Percentiles rank a stretch among this genome's conserved stretches.
Evolutionary conservation across 1,139 yeast species (phyloP).

Genomic region (Lodderomyces metapsilosis): DNA sequence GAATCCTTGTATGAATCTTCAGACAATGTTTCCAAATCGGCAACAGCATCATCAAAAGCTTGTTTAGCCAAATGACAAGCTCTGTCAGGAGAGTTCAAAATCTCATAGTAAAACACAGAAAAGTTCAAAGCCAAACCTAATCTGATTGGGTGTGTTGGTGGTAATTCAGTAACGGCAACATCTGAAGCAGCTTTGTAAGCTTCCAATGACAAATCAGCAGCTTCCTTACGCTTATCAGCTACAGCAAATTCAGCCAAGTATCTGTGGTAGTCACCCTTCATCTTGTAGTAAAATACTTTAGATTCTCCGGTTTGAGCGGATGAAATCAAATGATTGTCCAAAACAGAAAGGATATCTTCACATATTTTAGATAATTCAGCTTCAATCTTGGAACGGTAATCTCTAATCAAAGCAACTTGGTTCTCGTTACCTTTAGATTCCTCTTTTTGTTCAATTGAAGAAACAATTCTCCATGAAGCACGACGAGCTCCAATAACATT

Average conservation of each 20-base stretch:
- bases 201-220: slow-evolving; percentile 89
- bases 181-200: slow-evolving; percentile 95
- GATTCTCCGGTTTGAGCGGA: slow-evolving; percentile 96
- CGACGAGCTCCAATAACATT: slow-evolving; percentile 99
- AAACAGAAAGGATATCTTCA: slow-evolving; percentile 86
- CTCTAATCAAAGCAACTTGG: slow-evolving; percentile 88
- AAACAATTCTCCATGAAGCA: slow-evolving; percentile 98
- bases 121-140: slow-evolving; percentile 96
- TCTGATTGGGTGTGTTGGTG: slow-evolving; percentile 98
- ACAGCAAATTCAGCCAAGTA: slow-evolving; percentile 96
- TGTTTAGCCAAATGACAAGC: slow-evolving; percentile 98
- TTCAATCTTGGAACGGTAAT: slow-evolving; percentile 93
- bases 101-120: slow-evolving; percentile 97
- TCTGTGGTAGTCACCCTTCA: slow-evolving; percentile 99
- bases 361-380: slow-evolving; percentile 90
- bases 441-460: slow-evolving; percentile 97
- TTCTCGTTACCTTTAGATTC: slow-evolving; percentile 91
- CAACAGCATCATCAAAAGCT: slow-evolving; percentile 98
- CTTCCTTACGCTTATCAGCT: slow-evolving; percentile 87
- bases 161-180: slow-evolving; percentile 93
- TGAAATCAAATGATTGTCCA: slow-evolving; percentile 87
- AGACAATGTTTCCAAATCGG: slow-evolving; percentile 94
- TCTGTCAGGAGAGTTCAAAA: slow-evolving; percentile 95
- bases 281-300: slow-evolving; percentile 96
- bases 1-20: slow-evolving; percentile 99